phyloP scores from a whole-genome alignment of 805 yeast species.

The Maudiozyma serrabonitensis region DNA sequence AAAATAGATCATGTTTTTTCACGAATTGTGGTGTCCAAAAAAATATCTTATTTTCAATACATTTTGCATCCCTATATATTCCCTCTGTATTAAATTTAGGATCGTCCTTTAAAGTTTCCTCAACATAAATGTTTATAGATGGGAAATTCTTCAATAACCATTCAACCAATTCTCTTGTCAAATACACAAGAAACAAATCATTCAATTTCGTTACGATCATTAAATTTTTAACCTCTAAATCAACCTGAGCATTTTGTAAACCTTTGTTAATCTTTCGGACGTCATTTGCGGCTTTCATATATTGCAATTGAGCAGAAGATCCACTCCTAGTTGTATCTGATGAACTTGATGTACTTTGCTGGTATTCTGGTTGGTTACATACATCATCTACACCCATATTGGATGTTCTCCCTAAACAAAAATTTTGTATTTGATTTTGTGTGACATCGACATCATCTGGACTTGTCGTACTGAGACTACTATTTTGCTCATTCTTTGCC shows the following conservation, averaged over 20 bases:
- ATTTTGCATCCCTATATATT: conserved; percentile 35
- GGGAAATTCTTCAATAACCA: conserved; percentile 48
- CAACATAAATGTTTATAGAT: conserved; percentile 56
- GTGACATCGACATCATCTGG: neutral
- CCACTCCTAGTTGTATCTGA: neutral
- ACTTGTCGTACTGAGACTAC: too few species aligned
- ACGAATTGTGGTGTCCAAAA: conserved; percentile 66
- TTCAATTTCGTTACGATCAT: conserved; percentile 86
- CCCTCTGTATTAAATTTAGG: conserved; percentile 53
- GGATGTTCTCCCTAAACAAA: neutral
- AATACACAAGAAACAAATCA: conserved; percentile 64
- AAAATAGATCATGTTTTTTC: conserved; percentile 31
- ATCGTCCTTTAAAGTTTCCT: conserved; percentile 51
- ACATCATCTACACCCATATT: neutral
- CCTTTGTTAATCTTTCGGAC: conserved; percentile 68
- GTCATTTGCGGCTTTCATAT: conserved; percentile 75
- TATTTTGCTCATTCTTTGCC: too few species aligned
- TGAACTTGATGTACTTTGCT: neutral
- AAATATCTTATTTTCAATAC: conserved; percentile 36
- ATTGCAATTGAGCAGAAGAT: conserved; percentile 43
- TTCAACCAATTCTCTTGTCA: conserved; percentile 71
- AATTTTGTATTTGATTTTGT: neutral
- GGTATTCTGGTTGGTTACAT: neutral
- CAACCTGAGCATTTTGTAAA: conserved; percentile 59
- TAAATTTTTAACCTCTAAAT: conserved; percentile 57